Conservation (phyloP, 805 yeast genomes). For the Kazachstania psychrophila region DNA sequence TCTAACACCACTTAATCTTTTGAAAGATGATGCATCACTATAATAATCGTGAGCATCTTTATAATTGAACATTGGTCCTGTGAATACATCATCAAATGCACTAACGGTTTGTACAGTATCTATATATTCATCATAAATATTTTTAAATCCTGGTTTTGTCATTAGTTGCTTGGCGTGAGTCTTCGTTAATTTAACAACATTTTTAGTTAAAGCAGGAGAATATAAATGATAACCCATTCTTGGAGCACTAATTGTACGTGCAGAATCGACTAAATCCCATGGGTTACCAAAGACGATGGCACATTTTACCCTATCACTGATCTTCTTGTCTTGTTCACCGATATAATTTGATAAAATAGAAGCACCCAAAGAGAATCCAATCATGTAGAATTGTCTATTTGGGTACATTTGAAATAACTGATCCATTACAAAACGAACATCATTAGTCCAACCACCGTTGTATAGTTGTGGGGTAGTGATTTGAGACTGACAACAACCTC, state of each 20-base stretch:
- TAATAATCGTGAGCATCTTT: constrained; percentile 58
- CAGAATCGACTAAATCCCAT: constrained; percentile 58
- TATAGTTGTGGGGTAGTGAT: constrained; percentile 63
- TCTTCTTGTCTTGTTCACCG: constrained; percentile 48
- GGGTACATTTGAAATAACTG: constrained; percentile 33
- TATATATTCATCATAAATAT: constrained; percentile 18
- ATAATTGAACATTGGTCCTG: constrained; percentile 60
- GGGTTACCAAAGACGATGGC: constrained; percentile 59
- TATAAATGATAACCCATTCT: constrained; percentile 39
- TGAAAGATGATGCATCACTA: constrained; percentile 48
- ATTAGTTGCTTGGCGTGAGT: constrained; percentile 35
- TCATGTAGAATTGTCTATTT: constrained; percentile 51
- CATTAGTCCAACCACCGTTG: constrained; percentile 65
- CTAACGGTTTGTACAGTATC: constrained; percentile 28
- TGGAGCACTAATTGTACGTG: constrained; percentile 35
- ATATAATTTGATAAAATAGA: constrained; percentile 61
- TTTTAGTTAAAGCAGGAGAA: constrained; percentile 42
- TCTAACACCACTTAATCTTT: constrained; percentile 41
- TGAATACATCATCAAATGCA: constrained; percentile 57
- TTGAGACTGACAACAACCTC: constrained; percentile 69
- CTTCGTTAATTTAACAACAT: constrained; percentile 36
- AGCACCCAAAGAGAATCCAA: constrained; percentile 81
- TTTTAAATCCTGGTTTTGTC: constrained; percentile 20
- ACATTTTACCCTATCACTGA: constrained; percentile 34
- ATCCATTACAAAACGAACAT: constrained; percentile 30